Conservation (phyloP, 2,329 filamentous ascomycete genomes). For the Neurospora sp. region DNA sequence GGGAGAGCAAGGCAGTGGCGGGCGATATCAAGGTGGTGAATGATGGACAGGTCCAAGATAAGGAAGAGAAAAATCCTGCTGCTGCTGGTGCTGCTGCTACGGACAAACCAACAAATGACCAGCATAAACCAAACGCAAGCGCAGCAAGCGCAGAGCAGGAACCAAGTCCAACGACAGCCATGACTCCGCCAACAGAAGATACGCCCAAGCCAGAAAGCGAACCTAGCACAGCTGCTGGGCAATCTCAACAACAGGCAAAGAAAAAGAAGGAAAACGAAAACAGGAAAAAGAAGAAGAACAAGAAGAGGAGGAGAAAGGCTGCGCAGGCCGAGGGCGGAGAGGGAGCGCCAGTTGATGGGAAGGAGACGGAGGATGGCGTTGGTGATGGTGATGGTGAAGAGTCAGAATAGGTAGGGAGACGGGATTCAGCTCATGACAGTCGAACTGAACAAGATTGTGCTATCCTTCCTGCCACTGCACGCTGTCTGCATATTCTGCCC, state of each 20-base stretch:
- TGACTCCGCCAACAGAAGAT: not conserved
- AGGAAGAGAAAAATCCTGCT: not conserved
- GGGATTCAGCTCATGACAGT: not conserved
- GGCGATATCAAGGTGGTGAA: not conserved
- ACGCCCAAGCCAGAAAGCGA: not conserved
- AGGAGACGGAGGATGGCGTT: constrained; percentile 15
- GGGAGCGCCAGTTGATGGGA: constrained; percentile 31
- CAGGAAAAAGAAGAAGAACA: not conserved
- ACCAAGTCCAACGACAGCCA: not conserved
- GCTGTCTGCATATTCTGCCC: not conserved
- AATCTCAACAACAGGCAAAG: not conserved
- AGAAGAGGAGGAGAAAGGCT: constrained; percentile 18
- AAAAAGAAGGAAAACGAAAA: not conserved
- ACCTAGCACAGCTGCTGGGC: not conserved
- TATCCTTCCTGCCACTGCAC: not conserved
- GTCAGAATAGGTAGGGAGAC: not conserved
- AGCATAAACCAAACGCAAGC: not conserved
- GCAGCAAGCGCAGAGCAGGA: not conserved
- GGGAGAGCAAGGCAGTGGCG: not conserved
- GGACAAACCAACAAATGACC: not conserved
- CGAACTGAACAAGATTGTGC: not conserved
- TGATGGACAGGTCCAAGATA: not conserved
- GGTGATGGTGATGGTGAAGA: not conserved
- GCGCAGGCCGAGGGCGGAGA: constrained; percentile 27
- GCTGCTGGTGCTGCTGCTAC: not conserved